A percentile compares a stretch with the other conserved stretches of the same genome.
phyloP scores from a whole-genome alignment of 495 filamentous ascomycete genomes.

The Daldinia concentrica region DNA sequence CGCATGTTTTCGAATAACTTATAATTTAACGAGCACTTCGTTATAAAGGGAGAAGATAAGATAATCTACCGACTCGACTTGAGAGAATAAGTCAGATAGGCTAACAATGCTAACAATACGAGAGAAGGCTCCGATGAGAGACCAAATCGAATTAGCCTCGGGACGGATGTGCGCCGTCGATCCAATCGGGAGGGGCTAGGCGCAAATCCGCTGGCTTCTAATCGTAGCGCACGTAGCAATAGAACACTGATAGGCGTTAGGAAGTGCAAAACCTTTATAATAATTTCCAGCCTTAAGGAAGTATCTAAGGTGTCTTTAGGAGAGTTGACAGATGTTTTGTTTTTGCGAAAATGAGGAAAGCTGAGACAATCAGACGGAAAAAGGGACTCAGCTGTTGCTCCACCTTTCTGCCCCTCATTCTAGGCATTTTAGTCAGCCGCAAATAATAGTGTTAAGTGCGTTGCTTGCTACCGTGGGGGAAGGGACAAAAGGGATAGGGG shows the following conservation, averaged over 20 bases:
- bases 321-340: slow-evolving; percentile 19
- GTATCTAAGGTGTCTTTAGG: neutral
- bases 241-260: neutral
- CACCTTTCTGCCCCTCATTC: slow-evolving; percentile 33
- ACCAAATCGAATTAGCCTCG: slow-evolving; percentile 3
- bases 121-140: neutral
- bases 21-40: neutral
- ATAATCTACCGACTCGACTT: neutral
- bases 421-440: slow-evolving; percentile 24
- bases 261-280: neutral
- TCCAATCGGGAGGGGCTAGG: neutral
- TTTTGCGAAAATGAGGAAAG: slow-evolving; percentile 19
- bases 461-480: slow-evolving; percentile 11
- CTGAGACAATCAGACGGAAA: slow-evolving; percentile 27
- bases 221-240: slow-evolving; percentile 2
- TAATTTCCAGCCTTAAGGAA: neutral
- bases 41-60: neutral
- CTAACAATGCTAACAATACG: neutral
- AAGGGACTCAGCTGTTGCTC: slow-evolving; percentile 13
- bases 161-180: slow-evolving; percentile 4
- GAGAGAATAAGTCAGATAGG: neutral
- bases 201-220: slow-evolving; percentile 1
- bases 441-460: neutral
- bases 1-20: slow-evolving; percentile 11
- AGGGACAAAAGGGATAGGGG: neutral